Percentiles rank a stretch among this genome's conserved stretches.
Evolutionary conservation across 116 monocot genomes (phyloP).

Genomic region (Zostera marina): DNA sequence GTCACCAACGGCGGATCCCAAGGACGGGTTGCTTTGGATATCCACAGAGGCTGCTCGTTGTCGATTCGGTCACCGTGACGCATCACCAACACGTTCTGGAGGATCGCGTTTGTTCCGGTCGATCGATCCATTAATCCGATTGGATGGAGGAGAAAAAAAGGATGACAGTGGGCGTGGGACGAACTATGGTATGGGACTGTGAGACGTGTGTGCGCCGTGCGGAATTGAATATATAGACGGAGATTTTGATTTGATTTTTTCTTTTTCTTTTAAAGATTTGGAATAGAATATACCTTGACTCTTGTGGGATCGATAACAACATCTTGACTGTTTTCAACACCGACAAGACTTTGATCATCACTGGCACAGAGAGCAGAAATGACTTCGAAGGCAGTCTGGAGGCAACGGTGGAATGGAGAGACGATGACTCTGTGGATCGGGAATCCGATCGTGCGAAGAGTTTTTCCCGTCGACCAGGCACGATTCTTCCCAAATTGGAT

Average conservation of each 20-base stretch:
- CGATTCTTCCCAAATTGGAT: slow-evolving; percentile 40
- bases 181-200: no score
- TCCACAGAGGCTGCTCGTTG: slow-evolving; percentile 42
- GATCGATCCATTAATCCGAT: no score
- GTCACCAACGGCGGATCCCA: slow-evolving; percentile 85
- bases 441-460: slow-evolving; percentile 26
- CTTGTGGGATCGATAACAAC: slow-evolving; percentile 34
- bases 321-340: no score
- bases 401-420: slow-evolving; percentile 86
- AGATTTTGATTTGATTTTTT: no score
- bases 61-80: slow-evolving; percentile 85
- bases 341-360: slow-evolving; percentile 7
- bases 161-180: no score
- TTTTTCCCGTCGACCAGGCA: slow-evolving; percentile 57
- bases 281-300: slow-evolving; percentile 38
- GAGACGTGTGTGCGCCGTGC: no score
- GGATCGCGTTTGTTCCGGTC: neutral
- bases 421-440: slow-evolving; percentile 56
- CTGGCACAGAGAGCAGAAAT: slow-evolving; percentile 47
- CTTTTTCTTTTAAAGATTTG: no score
- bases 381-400: slow-evolving; percentile 69
- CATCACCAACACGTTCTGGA: slow-evolving; percentile 76
- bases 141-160: no score
- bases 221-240: no score
- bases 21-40: slow-evolving; percentile 25